Base-by-base conservation (phyloP, 257 asterid species). In the Solanum dulcamara region DNA sequence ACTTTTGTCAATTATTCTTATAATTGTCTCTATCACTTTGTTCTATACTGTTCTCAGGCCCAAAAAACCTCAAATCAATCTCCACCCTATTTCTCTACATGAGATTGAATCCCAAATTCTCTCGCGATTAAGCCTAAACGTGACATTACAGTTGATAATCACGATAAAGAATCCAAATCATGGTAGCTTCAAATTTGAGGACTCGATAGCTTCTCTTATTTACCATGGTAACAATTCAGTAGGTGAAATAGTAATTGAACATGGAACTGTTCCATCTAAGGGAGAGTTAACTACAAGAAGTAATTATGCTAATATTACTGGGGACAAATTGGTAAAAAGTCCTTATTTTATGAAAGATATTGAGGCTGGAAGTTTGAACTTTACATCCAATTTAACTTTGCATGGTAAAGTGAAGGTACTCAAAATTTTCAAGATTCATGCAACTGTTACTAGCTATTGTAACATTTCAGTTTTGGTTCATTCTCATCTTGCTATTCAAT, bases 401-500 rank as follows among this genome's bases (percentile, higher is more conserved):
- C 86, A 85, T 60, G 90, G 90, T 28, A 87, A 82, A 83, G 85
- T 72, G 28, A 62, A 12, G 38, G 44, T 82, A 35, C 46, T 87
- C 35, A 87, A 75, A 44, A 24, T 81, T 8, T 80, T 84, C 37
- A 87, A 87, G 88, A 85, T 85, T 38, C 51, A 70, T 33, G 90
- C 86, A 4, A 82, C 35, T 22, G 88, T 85, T 75, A 28, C 11
- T 50, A 86, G 81, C 40, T 72, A 68, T 11, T 85, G 86, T 81
- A 80, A 87, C 17, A 83, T 86, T 79, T 62, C 64, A 46, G 24
- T 77, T 62, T 14, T 15, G 37, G 26, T 66, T 37, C 74, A 60
- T 24, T 59, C 87, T 26, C 68, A 24, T 24, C 74, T 75, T 20
- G 13, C 71, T 83, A 50, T 83, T 10, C 17, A 59, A 26, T 75